Percentiles rank a stretch among this genome's conserved stretches.
phyloP scores from a whole-genome alignment of 306 rosid species.

The Cucurbita pepo region DNA sequence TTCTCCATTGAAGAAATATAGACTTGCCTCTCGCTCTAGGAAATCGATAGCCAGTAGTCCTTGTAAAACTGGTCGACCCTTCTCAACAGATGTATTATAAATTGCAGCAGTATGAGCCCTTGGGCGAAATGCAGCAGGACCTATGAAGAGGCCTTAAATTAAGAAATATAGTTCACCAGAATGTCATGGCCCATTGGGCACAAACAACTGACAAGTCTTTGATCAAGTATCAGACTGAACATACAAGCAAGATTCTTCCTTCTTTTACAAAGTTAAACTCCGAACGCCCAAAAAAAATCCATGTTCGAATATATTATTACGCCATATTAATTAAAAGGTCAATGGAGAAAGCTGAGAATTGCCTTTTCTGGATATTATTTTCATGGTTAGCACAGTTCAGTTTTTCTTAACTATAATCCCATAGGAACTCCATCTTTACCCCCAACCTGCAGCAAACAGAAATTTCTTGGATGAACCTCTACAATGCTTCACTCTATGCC shows the following conservation, averaged over 20 bases:
- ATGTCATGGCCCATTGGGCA: not conserved
- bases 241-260: not conserved
- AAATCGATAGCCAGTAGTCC: conserved; percentile 92
- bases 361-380: not conserved
- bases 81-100: conserved; percentile 70
- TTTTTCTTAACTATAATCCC: not conserved
- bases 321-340: not conserved
- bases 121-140: conserved; percentile 99
- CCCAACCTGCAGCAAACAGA: not conserved
- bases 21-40: conserved; percentile 80
- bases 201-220: not conserved
- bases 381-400: not conserved
- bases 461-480: not conserved
- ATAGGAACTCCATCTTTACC: not conserved
- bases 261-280: not conserved
- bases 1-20: conserved; percentile 5
- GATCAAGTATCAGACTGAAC: not conserved
- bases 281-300: not conserved
- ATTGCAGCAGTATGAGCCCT: conserved; percentile 72
- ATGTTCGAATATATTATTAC: not conserved
- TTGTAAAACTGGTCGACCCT: conserved; percentile 93
- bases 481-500: not conserved
- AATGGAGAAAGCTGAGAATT: not conserved
- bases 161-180: not conserved
- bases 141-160: conserved; percentile 19